Base-by-base conservation (phyloP, 139 green algal species). In the Chlamydomonas incerta region DNA sequence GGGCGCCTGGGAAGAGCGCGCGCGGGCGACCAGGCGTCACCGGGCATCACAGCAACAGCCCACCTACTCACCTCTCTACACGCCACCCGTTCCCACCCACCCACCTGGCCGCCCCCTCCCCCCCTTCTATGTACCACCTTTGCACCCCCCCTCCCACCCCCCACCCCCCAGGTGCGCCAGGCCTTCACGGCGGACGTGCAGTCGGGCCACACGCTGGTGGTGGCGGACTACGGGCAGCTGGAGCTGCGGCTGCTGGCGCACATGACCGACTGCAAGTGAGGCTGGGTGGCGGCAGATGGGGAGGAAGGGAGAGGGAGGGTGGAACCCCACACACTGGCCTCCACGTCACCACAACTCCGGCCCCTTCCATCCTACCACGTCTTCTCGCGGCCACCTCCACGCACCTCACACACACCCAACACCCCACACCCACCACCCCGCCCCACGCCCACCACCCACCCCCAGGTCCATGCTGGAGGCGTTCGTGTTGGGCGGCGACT, bases 201-300 rank as follows among this genome's bases (percentile, higher is more conserved):
- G 4, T 37, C 80, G 14, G 96, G 94, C 74, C 94, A 97, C 47
- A 95, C 93, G 13, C 94, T 99, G n/a, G 89, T 99, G 46, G 97
- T 99, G 82, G 96, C 96, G 1, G 97, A 99, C 87, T 99, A 99
- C 71, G 97, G 97, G 0, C 97, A 99, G 94, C 94, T 99, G 81
- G 97, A 99, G 95, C 94, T 99, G 88, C 96, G 97, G 37, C 91
- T 99, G 65, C 93, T 99, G 75, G 97, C 97, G 18, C 97, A 99
- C 91, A 96, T 99, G 91, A 94, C 97, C 0, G 46, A 93, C 73
- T 99, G 97, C 91, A 60, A 83, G 84, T 87, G 79, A 82, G 83
- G 50, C 5, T 11, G 47, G 2, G 72, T 34, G 72, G 14, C 1
- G 24, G 35, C 11, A 37, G 0, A 20, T 18, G 21, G 37, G 60